phyloP scores from a whole-genome alignment of 2,329 filamentous ascomycete genomes.

The Pseudogymnoascus sp. region DNA sequence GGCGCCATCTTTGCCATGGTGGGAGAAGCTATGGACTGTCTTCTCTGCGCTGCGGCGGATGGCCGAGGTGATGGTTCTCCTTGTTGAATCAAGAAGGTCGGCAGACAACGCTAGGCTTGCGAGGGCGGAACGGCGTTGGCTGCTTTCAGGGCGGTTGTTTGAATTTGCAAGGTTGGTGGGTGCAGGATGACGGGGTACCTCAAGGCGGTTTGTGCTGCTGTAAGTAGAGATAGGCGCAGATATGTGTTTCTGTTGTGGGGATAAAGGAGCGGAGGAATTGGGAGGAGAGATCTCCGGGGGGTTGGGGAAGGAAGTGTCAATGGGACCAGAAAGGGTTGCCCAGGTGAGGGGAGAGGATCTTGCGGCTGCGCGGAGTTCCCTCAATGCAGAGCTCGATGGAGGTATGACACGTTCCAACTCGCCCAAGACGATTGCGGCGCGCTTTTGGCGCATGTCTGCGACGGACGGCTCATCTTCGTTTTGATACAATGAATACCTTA shows the following conservation, averaged over 20 bases:
- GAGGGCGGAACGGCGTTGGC: neutral
- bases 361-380: neutral
- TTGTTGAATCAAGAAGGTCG: neutral
- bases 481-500: neutral
- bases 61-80: neutral
- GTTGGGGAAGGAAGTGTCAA: neutral
- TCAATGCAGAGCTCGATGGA: neutral
- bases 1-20: neutral
- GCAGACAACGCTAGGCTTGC: neutral
- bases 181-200: neutral
- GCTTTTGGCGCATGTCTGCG: neutral
- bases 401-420: neutral
- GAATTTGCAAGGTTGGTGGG: neutral
- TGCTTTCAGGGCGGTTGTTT: too few relatives aligned
- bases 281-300: neutral
- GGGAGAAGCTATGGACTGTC: conserved; percentile 1
- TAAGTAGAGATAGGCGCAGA: neutral
- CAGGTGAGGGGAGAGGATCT: neutral
- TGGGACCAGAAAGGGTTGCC: neutral
- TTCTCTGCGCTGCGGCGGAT: neutral
- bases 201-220: neutral
- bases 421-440: neutral
- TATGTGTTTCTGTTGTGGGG: neutral
- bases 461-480: neutral
- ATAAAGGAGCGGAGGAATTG: neutral